phyloP scores from a whole-genome alignment of 1,139 yeast genomes.

The Kluyveromyces sp. region DNA sequence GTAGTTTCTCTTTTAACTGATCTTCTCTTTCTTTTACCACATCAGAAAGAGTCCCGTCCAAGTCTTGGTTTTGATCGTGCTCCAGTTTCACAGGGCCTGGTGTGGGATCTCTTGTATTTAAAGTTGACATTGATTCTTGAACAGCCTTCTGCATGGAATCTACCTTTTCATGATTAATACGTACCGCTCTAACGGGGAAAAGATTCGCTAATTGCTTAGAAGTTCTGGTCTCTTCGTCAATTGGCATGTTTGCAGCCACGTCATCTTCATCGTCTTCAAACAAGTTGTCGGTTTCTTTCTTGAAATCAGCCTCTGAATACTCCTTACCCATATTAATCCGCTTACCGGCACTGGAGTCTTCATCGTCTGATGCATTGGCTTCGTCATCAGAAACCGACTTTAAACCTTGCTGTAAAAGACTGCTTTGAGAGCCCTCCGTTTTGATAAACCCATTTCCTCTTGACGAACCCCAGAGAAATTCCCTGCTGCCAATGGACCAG shows the following conservation, averaged over 20 bases:
- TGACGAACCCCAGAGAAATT: constrained; percentile 36
- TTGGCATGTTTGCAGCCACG: background rate
- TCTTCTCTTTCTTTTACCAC: constrained; percentile 26
- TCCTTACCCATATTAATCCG: constrained; percentile 58
- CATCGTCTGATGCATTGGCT: constrained; percentile 26
- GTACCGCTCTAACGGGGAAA: constrained; percentile 45
- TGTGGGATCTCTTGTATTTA: constrained; percentile 27
- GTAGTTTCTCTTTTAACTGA: constrained; percentile 24
- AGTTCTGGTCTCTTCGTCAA: constrained; percentile 25
- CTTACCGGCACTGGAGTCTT: constrained; percentile 22
- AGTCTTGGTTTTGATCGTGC: constrained; percentile 15
- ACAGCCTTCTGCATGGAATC: constrained; percentile 18
- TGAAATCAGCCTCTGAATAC: constrained; percentile 38
- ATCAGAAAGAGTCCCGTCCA: constrained; percentile 19
- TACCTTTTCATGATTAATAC: constrained; percentile 35
- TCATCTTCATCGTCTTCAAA: constrained; percentile 25
- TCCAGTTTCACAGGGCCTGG: constrained; percentile 31
- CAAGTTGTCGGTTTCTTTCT: constrained; percentile 31
- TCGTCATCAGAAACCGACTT: constrained; percentile 26
- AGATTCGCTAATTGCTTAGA: constrained; percentile 34
- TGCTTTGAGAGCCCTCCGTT: constrained; percentile 20
- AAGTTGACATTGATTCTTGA: constrained; percentile 22
- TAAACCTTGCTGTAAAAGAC: constrained; percentile 25
- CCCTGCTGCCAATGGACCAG: constrained; percentile 69
- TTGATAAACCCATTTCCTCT: constrained; percentile 21